Evolutionary conservation across 2,329 filamentous ascomycete genomes (phyloP), one percentile per base, ranked within the genome.

Genomic region (Myriosclerotinia curreyana): DNA sequence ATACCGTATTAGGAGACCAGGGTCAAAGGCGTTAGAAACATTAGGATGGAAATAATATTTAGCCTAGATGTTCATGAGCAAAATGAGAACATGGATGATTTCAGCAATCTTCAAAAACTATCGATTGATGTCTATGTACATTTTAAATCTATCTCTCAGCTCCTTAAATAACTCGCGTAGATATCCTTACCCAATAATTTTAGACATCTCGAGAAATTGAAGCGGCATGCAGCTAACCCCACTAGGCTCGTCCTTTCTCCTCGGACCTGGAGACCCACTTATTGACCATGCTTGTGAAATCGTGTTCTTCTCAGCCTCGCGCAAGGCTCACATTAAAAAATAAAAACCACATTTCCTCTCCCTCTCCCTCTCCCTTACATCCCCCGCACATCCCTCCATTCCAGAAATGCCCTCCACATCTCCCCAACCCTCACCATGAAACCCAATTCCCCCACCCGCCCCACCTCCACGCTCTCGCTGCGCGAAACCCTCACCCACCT

Each of bases 401-500:
- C 15, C 44, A 40, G 31, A 51, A 48, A 59, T 59, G 55, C 55
- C 36, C 42, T n/a, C 4, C 28, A 31, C 5, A 31, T 2, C 15
- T 31, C 7, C 4, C 55, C 6, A 25, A 22, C 34, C 22, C 38
- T 3, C 22, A 60, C 22, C 46, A 60, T 60, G 48, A 60, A 60
- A 50, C 11, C 44, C 11, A 22, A 22, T 22, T 12, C 56, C 5
- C 48, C 58, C 22, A 9, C 20, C 17, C 44, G 48, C 12, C 17
- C 46, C 31, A 12, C 62, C 38, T 66, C 69, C 5, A 68, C 76
- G 40, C 83, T 87, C 71, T 81, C 83, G 61, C 75, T 76, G 65
- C 73, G 74, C 60, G 85, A 87, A 75, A 77, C 80, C 20, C 72
- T 84, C 69, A 75, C 75, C 60, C 82, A 86, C 67, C 72, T 89